These are phyloP conservation scores for Penicillium thymicola DNA, from an alignment of 2,329 filamentous ascomycete species.

Conservation along the genomic window DNA sequence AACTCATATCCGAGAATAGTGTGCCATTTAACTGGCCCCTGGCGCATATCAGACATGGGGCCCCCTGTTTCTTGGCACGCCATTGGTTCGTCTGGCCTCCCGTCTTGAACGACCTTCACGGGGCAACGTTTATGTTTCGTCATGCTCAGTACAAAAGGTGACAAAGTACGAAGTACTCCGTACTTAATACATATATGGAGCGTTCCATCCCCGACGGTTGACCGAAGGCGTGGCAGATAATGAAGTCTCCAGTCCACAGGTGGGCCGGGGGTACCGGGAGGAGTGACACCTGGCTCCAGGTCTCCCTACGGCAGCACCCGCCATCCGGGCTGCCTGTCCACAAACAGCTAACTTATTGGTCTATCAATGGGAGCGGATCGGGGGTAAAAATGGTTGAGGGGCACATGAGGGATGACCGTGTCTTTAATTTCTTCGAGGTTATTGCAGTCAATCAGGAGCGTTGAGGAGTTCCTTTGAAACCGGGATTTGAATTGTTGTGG, in stretches of 20 bases:
- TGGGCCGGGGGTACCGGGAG: neutral
- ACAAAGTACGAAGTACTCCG: neutral
- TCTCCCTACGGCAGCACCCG: slow-evolving; percentile 12
- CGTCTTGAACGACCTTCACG: neutral
- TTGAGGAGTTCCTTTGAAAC: neutral
- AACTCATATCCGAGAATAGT: neutral
- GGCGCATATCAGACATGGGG: neutral
- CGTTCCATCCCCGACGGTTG: neutral
- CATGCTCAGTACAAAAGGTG: neutral
- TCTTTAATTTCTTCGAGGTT: neutral
- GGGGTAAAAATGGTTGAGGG: neutral
- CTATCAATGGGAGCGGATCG: slow-evolving; percentile 1
- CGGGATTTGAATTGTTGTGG: slow-evolving; percentile 2
- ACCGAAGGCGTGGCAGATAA: neutral
- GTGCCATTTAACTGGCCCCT: neutral
- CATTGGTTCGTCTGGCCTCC: neutral
- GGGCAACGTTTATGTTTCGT: neutral
- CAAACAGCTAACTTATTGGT: slow-evolving; percentile 3
- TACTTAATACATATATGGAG: neutral
- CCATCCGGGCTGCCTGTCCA: slow-evolving; percentile 12
- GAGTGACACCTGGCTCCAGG: neutral
- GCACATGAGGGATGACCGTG: neutral
- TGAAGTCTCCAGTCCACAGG: neutral
- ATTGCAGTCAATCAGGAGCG: slow-evolving; percentile 3
- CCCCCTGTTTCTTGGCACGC: neutral